Evolutionary conservation across 2,329 filamentous ascomycete species (phyloP).

Genomic region (Zasmidium citrigriseum): DNA sequence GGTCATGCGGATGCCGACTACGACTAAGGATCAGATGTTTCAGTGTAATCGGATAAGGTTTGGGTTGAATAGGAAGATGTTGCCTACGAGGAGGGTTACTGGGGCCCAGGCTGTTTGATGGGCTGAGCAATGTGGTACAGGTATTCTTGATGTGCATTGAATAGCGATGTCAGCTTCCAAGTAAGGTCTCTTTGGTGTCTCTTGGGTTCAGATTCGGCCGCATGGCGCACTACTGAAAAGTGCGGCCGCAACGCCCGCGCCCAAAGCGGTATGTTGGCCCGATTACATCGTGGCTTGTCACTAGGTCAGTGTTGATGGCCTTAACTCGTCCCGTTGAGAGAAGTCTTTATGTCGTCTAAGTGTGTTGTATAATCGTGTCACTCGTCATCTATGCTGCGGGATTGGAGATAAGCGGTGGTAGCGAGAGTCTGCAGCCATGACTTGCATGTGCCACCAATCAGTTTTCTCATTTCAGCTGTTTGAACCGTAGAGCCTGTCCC

Average conservation of each 20-base stretch:
- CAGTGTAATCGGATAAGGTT: constrained; percentile 3
- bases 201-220: neutral
- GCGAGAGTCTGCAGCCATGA: neutral
- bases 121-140: neutral
- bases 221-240: neutral
- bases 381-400: neutral
- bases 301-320: too few relatives aligned
- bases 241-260: neutral
- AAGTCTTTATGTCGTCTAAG: too few relatives aligned
- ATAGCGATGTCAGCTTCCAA: too few relatives aligned
- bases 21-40: constrained; percentile 8
- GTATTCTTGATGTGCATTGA: neutral
- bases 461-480: neutral
- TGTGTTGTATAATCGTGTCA: too few relatives aligned
- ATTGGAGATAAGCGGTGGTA: neutral
- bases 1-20: constrained; percentile 11
- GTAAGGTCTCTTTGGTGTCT: neutral
- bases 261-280: neutral
- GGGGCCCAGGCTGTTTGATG: neutral
- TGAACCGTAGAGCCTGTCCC: neutral
- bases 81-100: neutral
- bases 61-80: constrained; percentile 6
- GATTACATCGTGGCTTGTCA: too few relatives aligned
- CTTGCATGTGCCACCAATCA: neutral
- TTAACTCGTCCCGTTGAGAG: too few relatives aligned